Conservation (phyloP, 2,329 filamentous ascomycete genomes). For the Calonectria montana region DNA sequence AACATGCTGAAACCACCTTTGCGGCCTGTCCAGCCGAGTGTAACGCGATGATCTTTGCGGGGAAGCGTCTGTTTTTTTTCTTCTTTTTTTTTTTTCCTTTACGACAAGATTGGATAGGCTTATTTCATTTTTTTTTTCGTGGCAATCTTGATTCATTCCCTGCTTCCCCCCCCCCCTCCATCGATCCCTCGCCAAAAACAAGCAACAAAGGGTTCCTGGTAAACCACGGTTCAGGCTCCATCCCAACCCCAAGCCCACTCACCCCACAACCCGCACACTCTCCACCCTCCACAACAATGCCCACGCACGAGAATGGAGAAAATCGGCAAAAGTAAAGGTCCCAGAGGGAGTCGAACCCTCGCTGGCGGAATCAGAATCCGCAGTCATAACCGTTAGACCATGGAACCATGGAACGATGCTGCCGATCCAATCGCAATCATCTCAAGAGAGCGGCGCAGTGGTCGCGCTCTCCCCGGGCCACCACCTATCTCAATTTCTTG, state of each 20-base stretch:
- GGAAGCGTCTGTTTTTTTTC: background rate
- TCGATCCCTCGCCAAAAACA: background rate
- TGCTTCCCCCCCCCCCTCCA: background rate
- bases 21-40: background rate
- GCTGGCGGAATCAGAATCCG: constrained; percentile 38
- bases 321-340: constrained; percentile 15
- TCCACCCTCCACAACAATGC: background rate
- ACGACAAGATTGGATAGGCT: background rate
- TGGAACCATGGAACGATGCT: constrained; percentile 25
- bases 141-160: background rate
- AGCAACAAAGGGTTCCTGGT: background rate
- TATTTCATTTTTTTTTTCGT: background rate
- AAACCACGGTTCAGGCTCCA: background rate
- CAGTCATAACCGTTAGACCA: constrained; percentile 38
- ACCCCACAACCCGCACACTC: background rate
- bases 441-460: constrained; percentile 21
- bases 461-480: background rate
- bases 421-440: constrained; percentile 27
- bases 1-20: background rate
- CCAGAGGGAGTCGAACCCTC: constrained; percentile 36
- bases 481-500: background rate
- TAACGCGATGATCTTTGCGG: background rate
- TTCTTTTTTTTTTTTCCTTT: background rate
- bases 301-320: background rate
- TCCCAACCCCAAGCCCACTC: background rate